Conservation (phyloP, 2,329 filamentous ascomycete species). For the Sodiomyces alkalinus region DNA sequence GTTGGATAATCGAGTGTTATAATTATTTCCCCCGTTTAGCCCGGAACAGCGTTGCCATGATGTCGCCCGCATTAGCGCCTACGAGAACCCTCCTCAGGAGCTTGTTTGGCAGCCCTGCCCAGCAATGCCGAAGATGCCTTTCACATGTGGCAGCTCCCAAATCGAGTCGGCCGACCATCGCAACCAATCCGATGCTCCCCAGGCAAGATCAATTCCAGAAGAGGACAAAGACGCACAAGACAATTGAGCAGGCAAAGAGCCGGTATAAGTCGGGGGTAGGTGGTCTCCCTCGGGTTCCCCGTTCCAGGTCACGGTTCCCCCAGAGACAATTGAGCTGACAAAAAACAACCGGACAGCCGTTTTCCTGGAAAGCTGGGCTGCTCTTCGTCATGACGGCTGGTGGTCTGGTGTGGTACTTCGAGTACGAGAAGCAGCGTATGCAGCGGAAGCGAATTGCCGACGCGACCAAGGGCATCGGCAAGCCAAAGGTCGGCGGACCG, state of each 20-base stretch:
- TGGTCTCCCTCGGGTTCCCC: not conserved
- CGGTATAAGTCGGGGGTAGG: constrained; percentile 40
- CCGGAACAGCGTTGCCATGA: no score
- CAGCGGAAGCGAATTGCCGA: constrained; percentile 79
- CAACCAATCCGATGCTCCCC: constrained; percentile 14
- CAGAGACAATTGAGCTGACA: constrained; percentile 3
- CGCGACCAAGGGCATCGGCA: constrained; percentile 81
- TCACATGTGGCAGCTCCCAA: constrained; percentile 19
- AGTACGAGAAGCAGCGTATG: constrained; percentile 82
- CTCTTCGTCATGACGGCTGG: constrained; percentile 71
- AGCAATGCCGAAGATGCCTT: constrained; percentile 27
- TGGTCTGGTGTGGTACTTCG: constrained; percentile 78
- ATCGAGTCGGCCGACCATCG: constrained; percentile 18
- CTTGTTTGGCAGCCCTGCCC: constrained; percentile 15
- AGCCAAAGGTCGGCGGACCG: constrained; percentile 79
- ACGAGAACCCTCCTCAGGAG: constrained; percentile 20
- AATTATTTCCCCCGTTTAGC: no score
- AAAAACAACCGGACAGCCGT: constrained; percentile 61
- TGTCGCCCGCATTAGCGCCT: constrained; percentile 22
- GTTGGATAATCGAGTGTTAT: no score
- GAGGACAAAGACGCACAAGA: constrained; percentile 30
- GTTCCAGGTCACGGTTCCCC: not conserved
- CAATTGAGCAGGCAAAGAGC: constrained; percentile 44
- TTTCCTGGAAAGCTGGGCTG: constrained; percentile 80
- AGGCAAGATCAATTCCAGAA: constrained; percentile 21